phyloP scores from a whole-genome alignment of 345 rosid genomes.

The Camelina hispida region DNA sequence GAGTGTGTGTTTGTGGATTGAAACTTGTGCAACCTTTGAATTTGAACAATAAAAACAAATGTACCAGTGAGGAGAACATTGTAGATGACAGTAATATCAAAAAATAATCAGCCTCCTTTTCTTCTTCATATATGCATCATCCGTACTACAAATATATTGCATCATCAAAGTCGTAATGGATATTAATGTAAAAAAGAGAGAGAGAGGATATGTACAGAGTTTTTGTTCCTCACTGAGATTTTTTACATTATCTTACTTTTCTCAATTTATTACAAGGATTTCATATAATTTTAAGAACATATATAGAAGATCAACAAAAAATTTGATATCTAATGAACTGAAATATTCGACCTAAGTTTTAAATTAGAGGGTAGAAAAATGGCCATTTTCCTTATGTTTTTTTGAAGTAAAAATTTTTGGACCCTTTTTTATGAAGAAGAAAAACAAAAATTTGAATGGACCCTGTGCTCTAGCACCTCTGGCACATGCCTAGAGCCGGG shows the following conservation, averaged over 20 bases:
- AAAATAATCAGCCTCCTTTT: not conserved
- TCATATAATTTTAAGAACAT: too few relatives aligned
- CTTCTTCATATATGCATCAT: not conserved
- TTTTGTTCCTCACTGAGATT: not conserved
- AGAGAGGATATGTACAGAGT: not conserved
- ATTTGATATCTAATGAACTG: too few relatives aligned
- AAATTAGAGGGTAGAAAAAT: not conserved
- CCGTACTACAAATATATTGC: not conserved
- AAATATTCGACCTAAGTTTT: not conserved
- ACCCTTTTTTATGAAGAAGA: too few relatives aligned
- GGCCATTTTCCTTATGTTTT: too few relatives aligned
- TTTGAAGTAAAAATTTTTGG: too few relatives aligned
- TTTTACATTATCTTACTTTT: not conserved
- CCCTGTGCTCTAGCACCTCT: too few relatives aligned
- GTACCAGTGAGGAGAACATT: not conserved
- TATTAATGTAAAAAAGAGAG: not conserved
- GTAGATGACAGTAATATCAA: not conserved
- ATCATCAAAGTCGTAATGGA: not conserved
- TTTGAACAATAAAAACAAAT: constrained; percentile 10
- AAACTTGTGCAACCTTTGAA: constrained; percentile 22
- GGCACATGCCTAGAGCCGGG: too few relatives aligned
- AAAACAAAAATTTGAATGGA: too few relatives aligned
- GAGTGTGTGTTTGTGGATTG: not conserved
- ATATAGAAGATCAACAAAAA: too few relatives aligned
- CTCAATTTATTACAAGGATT: too few relatives aligned